These are phyloP conservation scores for Solanum pennellii DNA, from an alignment of 257 asterid species.

Conservation along the genomic window DNA sequence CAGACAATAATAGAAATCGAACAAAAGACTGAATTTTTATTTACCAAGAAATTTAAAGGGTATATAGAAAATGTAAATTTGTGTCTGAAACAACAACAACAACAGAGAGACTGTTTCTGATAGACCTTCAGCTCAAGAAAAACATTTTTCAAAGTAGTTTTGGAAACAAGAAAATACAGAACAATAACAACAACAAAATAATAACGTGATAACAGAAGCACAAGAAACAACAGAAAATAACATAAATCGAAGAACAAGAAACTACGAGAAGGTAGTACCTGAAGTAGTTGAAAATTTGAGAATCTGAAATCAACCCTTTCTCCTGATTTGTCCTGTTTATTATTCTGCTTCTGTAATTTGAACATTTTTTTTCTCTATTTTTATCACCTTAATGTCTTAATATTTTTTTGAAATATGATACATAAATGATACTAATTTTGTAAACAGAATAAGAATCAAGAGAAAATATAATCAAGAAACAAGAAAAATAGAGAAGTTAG, in stretches of 20 bases:
- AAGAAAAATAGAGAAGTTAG: slow-evolving; percentile 14
- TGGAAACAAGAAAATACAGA: background rate
- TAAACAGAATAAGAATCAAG: background rate
- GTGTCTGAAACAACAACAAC: background rate
- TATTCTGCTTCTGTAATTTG: slow-evolving; percentile 45
- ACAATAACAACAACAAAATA: background rate
- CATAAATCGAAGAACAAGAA: background rate
- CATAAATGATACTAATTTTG: background rate
- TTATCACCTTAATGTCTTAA: background rate
- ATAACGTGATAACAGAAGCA: slow-evolving; percentile 22
- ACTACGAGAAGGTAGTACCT: slow-evolving; percentile 26
- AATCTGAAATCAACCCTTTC: slow-evolving; percentile 67
- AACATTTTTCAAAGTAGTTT: background rate
- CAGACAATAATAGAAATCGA: background rate
- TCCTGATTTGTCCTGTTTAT: slow-evolving; percentile 25
- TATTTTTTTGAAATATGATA: background rate
- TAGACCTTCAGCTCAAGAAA: background rate
- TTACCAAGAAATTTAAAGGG: background rate
- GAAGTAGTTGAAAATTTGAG: slow-evolving; percentile 85
- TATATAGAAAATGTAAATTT: background rate
- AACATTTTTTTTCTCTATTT: slow-evolving; percentile 30
- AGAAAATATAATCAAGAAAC: slow-evolving; percentile 8
- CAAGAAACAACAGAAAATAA: slow-evolving; percentile 14
- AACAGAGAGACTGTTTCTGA: background rate
- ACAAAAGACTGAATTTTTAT: background rate